These are phyloP conservation scores for Prosopis cineraria DNA, from an alignment of 306 rosid genomes.

Conservation along the genomic window DNA sequence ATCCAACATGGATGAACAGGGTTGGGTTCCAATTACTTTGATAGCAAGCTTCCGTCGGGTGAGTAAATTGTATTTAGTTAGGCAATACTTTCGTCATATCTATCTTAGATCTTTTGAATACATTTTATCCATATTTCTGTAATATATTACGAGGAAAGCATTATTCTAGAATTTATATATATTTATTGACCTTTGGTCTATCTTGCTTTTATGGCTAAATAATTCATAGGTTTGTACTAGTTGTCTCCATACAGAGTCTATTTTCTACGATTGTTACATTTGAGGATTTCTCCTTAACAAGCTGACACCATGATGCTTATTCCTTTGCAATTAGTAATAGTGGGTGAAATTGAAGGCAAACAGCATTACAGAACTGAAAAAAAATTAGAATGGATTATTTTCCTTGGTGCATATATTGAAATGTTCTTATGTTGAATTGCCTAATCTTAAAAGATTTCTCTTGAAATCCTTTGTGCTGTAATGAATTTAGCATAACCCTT, in stretches of 20 bases:
- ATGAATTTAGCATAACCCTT: conserved; percentile 1
- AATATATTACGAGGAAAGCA: neutral
- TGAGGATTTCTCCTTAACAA: neutral
- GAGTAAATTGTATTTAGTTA: conserved; percentile 40
- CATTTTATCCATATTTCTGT: neutral
- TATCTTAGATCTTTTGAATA: neutral
- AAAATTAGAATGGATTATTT: neutral
- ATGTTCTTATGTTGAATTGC: conserved; percentile 3
- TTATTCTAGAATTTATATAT: conserved; percentile 1
- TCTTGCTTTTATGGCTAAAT: neutral
- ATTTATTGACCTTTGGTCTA: neutral
- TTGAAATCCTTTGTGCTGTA: neutral
- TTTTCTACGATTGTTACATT: neutral
- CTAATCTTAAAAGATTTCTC: neutral
- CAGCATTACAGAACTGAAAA: neutral
- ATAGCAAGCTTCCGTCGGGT: conserved; percentile 74
- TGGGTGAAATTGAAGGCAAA: neutral
- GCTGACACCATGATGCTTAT: neutral
- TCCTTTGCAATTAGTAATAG: neutral
- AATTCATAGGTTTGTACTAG: neutral
- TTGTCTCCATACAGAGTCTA: neutral
- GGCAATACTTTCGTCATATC: conserved; percentile 8
- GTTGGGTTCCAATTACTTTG: conserved; percentile 68
- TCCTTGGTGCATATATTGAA: neutral
- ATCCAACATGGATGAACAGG: conserved; percentile 74